Evolutionary conservation across 306 rosid species (phyloP).

Genomic region (Dryas drummondii): DNA sequence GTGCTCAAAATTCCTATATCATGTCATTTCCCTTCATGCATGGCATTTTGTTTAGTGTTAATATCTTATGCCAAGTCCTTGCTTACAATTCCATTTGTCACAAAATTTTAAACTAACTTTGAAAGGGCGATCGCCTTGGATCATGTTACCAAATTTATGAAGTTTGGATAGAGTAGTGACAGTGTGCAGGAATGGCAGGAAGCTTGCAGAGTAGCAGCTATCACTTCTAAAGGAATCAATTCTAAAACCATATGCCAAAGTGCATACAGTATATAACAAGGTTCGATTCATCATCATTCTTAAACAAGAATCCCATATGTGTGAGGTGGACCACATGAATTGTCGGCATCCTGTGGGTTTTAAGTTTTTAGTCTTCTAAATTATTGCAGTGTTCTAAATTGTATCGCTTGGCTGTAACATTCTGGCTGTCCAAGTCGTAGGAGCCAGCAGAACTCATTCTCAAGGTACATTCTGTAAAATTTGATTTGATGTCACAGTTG

Average conservation of each 20-base stretch:
- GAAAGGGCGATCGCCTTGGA: no score
- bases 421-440: neutral
- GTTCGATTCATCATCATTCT: neutral
- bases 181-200: neutral
- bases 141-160: neutral
- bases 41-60: neutral
- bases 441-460: no score
- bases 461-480: no score
- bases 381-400: neutral
- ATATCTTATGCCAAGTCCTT: neutral
- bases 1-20: neutral
- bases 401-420: neutral
- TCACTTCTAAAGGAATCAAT: neutral
- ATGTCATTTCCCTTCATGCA: neutral
- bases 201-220: constrained; percentile 7
- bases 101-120: no score
- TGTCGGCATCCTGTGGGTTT: neutral
- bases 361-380: neutral
- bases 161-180: neutral
- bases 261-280: neutral
- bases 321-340: neutral
- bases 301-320: neutral
- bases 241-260: neutral
- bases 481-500: no score
- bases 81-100: neutral